Conservation (phyloP, 2,329 filamentous ascomycete species). For the Colletotrichum plurivorum region DNA sequence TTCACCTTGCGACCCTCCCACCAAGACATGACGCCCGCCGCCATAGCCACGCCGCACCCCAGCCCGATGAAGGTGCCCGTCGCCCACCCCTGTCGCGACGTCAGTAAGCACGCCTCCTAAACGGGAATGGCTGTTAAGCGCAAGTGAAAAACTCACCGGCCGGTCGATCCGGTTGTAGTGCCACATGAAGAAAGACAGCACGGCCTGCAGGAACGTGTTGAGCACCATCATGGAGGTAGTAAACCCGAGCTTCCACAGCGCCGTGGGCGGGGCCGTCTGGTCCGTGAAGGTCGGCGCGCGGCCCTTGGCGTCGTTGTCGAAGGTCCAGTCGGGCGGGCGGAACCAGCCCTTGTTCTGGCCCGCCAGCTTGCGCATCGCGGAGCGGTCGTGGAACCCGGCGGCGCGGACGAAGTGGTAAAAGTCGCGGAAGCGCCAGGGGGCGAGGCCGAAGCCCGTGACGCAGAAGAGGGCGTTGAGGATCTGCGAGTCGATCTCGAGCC, state of each 20-base stretch:
- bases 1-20: constrained; percentile 47
- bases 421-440: constrained; percentile 73
- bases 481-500: constrained; percentile 39
- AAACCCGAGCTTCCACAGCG: constrained; percentile 45
- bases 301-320: constrained; percentile 31
- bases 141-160: constrained; percentile 40
- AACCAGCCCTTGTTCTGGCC: constrained; percentile 47
- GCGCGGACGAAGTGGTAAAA: constrained; percentile 42
- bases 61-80: constrained; percentile 45
- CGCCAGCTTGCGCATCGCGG: constrained; percentile 43
- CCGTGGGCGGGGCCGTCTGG: constrained; percentile 42
- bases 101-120: neutral
- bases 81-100: constrained; percentile 36
- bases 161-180: constrained; percentile 45
- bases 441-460: constrained; percentile 86
- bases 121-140: neutral
- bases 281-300: constrained; percentile 41
- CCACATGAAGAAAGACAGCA: constrained; percentile 46
- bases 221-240: constrained; percentile 46
- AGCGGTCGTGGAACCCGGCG: constrained; percentile 39
- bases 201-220: constrained; percentile 44
- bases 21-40: constrained; percentile 45
- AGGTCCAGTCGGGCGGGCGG: constrained; percentile 45
- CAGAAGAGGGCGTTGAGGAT: constrained; percentile 82
- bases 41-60: constrained; percentile 45